A percentile compares a stretch with the other conserved stretches of the same genome.
Evolutionary conservation across 2,329 filamentous ascomycete species (phyloP).

Genomic region (Penicillium sp.): DNA sequence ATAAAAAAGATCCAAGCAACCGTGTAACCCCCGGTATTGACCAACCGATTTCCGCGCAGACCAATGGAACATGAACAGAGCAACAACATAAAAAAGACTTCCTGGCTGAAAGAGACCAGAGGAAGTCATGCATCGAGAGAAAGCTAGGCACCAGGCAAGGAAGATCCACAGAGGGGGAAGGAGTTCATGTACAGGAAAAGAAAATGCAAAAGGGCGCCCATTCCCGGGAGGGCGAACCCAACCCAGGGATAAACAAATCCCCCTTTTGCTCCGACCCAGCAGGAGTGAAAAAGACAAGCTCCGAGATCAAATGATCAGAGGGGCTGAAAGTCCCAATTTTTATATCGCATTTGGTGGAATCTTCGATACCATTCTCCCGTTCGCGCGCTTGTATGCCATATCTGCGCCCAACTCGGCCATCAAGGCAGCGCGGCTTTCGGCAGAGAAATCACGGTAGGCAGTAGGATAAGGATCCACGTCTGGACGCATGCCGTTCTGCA

Average conservation of each 20-base stretch:
- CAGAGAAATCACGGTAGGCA: conserved; percentile 36
- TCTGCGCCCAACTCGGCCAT: conserved; percentile 36
- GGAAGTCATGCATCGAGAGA: conserved; percentile 19
- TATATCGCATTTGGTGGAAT: conserved; percentile 30
- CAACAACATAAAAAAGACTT: conserved; percentile 8
- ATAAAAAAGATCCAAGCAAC: conserved; percentile 5
- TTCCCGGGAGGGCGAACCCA: not conserved
- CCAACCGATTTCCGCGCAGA: conserved; percentile 10
- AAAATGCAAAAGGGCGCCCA: conserved; percentile 19
- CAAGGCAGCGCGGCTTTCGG: conserved; percentile 33
- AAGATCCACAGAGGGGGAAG: conserved; percentile 11
- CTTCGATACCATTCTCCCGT: conserved; percentile 44
- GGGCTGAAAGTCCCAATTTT: too few relatives aligned
- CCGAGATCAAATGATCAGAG: not conserved
- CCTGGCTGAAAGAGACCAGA: conserved; percentile 3
- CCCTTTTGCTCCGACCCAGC: conserved; percentile 7
- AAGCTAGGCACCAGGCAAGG: conserved; percentile 21
- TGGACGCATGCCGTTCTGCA: conserved; percentile 54
- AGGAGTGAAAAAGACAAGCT: conserved; percentile 5
- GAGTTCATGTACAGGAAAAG: conserved; percentile 30
- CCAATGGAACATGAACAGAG: conserved; percentile 17
- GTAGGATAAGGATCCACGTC: conserved; percentile 36
- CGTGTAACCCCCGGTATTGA: conserved; percentile 7
- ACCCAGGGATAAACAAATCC: not conserved
- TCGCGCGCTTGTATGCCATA: conserved; percentile 46